Evolutionary conservation across 192 early-diverging fungal species (phyloP).

Genomic region (Linnemannia hyalina): DNA sequence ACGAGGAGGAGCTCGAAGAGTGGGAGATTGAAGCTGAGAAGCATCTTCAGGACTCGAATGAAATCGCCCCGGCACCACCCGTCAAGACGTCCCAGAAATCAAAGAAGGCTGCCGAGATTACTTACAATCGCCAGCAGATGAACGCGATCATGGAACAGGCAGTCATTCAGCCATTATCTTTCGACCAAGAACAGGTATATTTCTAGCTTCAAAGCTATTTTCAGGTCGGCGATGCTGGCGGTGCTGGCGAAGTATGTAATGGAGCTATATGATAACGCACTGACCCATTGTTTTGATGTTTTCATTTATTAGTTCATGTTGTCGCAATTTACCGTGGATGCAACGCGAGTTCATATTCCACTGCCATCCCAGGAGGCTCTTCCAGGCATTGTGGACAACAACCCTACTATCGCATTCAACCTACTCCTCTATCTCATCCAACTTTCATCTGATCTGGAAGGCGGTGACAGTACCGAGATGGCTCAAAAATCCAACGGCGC

Average conservation of each 20-base stretch:
- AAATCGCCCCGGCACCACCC: conserved; percentile 35
- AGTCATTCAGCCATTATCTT: conserved; percentile 36
- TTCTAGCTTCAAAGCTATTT: not conserved
- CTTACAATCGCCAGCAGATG: conserved; percentile 36
- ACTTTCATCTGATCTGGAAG: conserved; percentile 38
- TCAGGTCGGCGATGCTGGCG: not conserved
- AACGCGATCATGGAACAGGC: conserved; percentile 53
- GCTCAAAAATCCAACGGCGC: conserved; percentile 15
- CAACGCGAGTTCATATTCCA: conserved; percentile 44
- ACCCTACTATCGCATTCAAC: conserved; percentile 52
- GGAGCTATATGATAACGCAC: not conserved
- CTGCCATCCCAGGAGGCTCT: conserved; percentile 42
- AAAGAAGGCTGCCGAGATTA: conserved; percentile 16
- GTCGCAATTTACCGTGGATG: conserved; percentile 33
- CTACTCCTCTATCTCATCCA: conserved; percentile 49
- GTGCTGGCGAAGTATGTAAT: too few relatives aligned
- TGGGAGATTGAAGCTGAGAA: conserved; percentile 57
- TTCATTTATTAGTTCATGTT: conserved; percentile 42
- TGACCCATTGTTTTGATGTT: not conserved
- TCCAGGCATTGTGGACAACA: conserved; percentile 49
- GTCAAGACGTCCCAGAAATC: conserved; percentile 8
- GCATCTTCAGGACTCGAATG: conserved; percentile 44
- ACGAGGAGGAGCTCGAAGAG: conserved; percentile 47
- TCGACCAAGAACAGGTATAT: conserved; percentile 52
- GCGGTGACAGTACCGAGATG: not conserved